Percentiles rank a stretch among this genome's conserved stretches.
phyloP scores from a whole-genome alignment of 441 rosid species.

The Erodium moschatum region DNA sequence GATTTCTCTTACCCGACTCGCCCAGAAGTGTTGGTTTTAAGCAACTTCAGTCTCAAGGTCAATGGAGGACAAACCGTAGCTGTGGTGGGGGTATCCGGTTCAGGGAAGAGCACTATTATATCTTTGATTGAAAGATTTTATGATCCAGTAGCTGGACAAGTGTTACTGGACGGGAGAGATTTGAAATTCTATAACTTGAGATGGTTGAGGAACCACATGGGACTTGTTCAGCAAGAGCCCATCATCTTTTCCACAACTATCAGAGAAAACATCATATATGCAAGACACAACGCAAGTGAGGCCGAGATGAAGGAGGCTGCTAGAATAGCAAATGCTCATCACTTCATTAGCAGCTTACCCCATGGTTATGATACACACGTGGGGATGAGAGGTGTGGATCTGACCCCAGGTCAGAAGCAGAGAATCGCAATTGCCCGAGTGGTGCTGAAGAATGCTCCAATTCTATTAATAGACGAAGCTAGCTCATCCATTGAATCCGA shows the following conservation, averaged over 20 bases:
- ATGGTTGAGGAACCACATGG: slow-evolving; percentile 89
- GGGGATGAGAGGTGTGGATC: slow-evolving; percentile 93
- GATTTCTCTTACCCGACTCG: slow-evolving; percentile 95
- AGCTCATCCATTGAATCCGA: slow-evolving; percentile 90
- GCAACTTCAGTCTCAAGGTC: slow-evolving; percentile 93
- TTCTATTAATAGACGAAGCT: slow-evolving; percentile 83
- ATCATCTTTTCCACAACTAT: slow-evolving; percentile 88
- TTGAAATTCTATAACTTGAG: slow-evolving; percentile 72
- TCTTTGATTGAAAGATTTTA: slow-evolving; percentile 90
- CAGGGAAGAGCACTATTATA: slow-evolving; percentile 98
- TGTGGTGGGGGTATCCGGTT: slow-evolving; percentile 93
- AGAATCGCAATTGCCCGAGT: slow-evolving; percentile 90
- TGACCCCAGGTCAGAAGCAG: slow-evolving; percentile 95
- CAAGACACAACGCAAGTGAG: slow-evolving; percentile 94
- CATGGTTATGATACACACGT: slow-evolving; percentile 94
- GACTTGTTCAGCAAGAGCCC: slow-evolving; percentile 93
- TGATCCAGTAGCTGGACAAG: slow-evolving; percentile 97
- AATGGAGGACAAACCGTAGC: slow-evolving; percentile 93
- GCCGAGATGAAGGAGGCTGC: slow-evolving; percentile 56
- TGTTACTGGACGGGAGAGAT: slow-evolving; percentile 82
- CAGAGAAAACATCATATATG: slow-evolving; percentile 85
- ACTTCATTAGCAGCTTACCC: slow-evolving; percentile 93
- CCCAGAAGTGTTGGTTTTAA: slow-evolving; percentile 77
- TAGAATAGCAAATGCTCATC: slow-evolving; percentile 96
- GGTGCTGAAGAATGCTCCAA: slow-evolving; percentile 88